Conservation (phyloP, 2,329 filamentous ascomycete genomes). For the Aspergillus sp. region DNA sequence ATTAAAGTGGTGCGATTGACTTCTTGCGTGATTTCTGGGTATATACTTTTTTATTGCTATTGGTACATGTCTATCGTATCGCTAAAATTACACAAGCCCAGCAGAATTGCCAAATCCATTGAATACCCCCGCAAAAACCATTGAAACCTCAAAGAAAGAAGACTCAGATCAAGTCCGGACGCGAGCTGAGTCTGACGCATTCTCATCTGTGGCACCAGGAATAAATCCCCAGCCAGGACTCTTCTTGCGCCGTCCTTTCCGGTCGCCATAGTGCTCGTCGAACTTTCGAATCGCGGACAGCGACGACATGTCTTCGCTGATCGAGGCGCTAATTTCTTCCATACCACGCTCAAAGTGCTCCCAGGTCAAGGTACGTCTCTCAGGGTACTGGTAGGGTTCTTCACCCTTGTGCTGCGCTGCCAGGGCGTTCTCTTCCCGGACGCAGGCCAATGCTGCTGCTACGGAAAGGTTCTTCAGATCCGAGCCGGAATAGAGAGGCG, state of each 20-base stretch:
- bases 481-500: constrained; percentile 48
- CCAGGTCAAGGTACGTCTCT: constrained; percentile 59
- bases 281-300: constrained; percentile 87
- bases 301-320: constrained; percentile 88
- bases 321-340: constrained; percentile 83
- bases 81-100: constrained; percentile 23
- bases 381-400: constrained; percentile 58
- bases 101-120: not conserved
- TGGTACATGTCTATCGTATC: constrained; percentile 29
- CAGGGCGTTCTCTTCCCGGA: constrained; percentile 43
- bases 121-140: not conserved
- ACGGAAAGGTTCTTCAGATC: constrained; percentile 50
- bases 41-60: constrained; percentile 10
- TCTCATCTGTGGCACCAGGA: constrained; percentile 28
- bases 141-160: not conserved
- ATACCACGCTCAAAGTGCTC: constrained; percentile 82
- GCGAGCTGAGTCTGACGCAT: constrained; percentile 33
- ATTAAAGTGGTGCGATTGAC: too few species aligned
- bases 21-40: constrained; percentile 11
- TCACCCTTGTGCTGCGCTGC: constrained; percentile 31
- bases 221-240: constrained; percentile 49
- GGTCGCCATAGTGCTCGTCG: constrained; percentile 89
- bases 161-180: constrained; percentile 30
- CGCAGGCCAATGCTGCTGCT: constrained; percentile 45
- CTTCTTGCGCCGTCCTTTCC: constrained; percentile 61